phyloP scores from a whole-genome alignment of 306 rosid species.

The Pterocarpus macrocarpus region DNA sequence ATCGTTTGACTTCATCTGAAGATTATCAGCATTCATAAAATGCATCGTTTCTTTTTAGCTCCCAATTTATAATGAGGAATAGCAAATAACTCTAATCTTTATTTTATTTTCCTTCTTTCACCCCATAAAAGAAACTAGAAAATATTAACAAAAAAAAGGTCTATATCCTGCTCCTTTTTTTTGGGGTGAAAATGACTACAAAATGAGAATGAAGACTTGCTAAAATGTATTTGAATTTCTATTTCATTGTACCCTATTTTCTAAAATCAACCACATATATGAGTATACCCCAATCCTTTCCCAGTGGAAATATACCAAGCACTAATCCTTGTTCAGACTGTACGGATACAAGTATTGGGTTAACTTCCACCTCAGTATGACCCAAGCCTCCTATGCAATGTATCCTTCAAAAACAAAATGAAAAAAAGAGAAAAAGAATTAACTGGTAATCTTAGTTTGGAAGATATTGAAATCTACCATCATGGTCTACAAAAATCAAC shows the following conservation, averaged over 20 bases:
- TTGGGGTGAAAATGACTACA: slow-evolving; percentile 21
- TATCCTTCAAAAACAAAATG: slow-evolving; percentile 36
- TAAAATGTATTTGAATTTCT: slow-evolving; percentile 40
- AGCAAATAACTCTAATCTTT: not conserved
- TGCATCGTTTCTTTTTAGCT: not conserved
- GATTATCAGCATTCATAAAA: not conserved
- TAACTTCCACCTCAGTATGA: slow-evolving; percentile 38
- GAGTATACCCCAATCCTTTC: slow-evolving; percentile 36
- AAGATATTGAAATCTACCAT: slow-evolving; percentile 2
- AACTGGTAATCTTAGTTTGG: not conserved
- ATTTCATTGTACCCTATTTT: slow-evolving; percentile 40
- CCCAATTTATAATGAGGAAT: not conserved
- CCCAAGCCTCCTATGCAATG: slow-evolving; percentile 35
- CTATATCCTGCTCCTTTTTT: not conserved
- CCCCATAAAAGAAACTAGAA: not conserved
- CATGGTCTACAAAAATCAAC: not conserved
- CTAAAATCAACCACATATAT: slow-evolving; percentile 31
- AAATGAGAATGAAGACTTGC: slow-evolving; percentile 29
- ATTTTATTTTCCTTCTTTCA: not conserved
- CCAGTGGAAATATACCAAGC: slow-evolving; percentile 32
- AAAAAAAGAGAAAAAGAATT: not conserved
- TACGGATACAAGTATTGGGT: slow-evolving; percentile 41
- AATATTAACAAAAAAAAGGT: not conserved
- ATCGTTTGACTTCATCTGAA: not conserved
- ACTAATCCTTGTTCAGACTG: slow-evolving; percentile 25